phyloP scores from a whole-genome alignment of 805 yeast species.

The Yarrowia bubula region DNA sequence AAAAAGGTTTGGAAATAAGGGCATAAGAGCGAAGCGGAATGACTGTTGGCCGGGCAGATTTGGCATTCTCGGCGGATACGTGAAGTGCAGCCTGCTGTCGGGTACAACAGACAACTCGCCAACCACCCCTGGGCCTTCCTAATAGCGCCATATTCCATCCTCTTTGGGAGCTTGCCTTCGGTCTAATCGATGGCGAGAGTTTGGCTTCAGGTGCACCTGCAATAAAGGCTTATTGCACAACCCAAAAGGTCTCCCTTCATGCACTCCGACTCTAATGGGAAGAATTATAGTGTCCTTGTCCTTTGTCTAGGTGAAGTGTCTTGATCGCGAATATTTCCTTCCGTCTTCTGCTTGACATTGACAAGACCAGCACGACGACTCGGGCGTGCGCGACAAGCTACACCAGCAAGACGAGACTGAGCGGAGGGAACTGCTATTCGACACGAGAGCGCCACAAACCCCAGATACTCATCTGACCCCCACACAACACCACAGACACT shows the following conservation, averaged over 20 bases:
- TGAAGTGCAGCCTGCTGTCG: too few relatives aligned
- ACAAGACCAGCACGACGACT: background rate
- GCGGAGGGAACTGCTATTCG: background rate
- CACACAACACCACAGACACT: background rate
- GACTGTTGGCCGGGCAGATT: background rate
- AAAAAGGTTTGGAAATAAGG: background rate
- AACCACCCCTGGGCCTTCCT: background rate
- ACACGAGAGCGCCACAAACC: background rate
- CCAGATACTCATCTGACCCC: background rate
- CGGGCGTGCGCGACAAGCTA: background rate
- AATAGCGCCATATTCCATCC: background rate
- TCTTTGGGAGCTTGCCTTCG: background rate
- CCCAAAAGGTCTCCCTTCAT: conserved; percentile 6
- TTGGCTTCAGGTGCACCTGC: background rate
- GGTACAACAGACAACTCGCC: too few relatives aligned
- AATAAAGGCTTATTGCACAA: background rate
- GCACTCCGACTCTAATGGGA: conserved; percentile 11
- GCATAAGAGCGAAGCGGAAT: background rate
- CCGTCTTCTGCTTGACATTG: background rate
- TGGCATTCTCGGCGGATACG: too few relatives aligned
- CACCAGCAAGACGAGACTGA: background rate
- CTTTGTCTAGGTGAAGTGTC: background rate
- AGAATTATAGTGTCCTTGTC: background rate
- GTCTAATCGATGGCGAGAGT: background rate
- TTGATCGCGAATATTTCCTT: background rate